Conservation (phyloP, 139 green algal genomes). For the Chlorella sorokiniana region DNA sequence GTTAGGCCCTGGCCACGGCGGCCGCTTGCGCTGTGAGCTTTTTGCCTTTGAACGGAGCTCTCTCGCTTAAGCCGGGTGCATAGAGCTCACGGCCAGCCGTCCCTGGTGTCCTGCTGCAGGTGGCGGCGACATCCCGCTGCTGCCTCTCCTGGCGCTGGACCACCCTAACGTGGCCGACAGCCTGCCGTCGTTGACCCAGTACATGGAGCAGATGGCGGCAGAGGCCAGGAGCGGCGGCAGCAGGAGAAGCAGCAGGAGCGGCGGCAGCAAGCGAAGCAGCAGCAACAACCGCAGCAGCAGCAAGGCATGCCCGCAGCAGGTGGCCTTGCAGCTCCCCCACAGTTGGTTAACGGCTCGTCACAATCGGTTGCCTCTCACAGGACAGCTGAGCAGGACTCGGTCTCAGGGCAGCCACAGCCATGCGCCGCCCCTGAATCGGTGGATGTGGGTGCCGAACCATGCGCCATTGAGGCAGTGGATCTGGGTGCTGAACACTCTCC, state of each 20-base stretch:
- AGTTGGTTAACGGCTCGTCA: not conserved
- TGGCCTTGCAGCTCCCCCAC: not conserved
- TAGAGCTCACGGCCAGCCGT: no score
- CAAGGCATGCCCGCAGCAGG: not conserved
- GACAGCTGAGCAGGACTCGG: no score
- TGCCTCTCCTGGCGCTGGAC: constrained; percentile 38
- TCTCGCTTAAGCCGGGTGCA: not conserved
- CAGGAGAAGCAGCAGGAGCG: not conserved
- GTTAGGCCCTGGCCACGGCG: not conserved
- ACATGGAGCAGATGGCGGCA: not conserved
- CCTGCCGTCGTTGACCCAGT: constrained; percentile 23
- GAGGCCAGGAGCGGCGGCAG: not conserved
- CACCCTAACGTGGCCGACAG: constrained; percentile 7
- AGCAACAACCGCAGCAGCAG: not conserved
- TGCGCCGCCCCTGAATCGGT: no score
- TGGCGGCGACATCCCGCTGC: constrained; percentile 51
- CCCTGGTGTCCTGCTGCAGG: not conserved
- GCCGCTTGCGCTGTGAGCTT: no score
- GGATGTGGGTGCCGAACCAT: no score
- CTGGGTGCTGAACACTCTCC: no score
- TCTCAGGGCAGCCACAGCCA: no score
- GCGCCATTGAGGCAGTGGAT: no score
- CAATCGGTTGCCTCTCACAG: not conserved
- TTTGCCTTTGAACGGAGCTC: not conserved
- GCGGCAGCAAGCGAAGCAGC: not conserved